These are phyloP conservation scores for Lepiota brunneoincarnata DNA, from an alignment of 768 basidiomycete genomes.

Conservation along the genomic window DNA sequence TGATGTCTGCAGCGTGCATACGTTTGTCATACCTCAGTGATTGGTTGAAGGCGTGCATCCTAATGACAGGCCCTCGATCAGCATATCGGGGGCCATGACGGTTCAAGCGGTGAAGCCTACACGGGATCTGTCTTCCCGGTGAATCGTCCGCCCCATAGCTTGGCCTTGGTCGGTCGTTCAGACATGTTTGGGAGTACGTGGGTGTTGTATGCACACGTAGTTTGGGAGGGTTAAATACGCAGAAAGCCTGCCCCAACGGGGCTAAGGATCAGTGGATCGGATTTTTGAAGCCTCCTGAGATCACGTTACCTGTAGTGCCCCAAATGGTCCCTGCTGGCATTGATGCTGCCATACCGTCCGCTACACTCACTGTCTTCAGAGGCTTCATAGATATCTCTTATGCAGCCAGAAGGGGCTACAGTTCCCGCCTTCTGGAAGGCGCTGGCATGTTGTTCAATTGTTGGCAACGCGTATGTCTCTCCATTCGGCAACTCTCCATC, in stretches of 20 bases:
- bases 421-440: conserved; percentile 14
- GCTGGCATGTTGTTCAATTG: conserved; percentile 50
- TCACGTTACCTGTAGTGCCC: conserved; percentile 8
- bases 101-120: conserved; percentile 36
- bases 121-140: conserved; percentile 87
- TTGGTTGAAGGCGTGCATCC: conserved; percentile 98
- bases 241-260: neutral
- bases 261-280: neutral
- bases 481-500: conserved; percentile 1
- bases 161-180: conserved; percentile 52
- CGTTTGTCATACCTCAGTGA: conserved; percentile 92
- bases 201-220: neutral
- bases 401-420: neutral
- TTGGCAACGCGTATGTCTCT: conserved; percentile 58
- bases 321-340: neutral
- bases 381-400: neutral
- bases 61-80: conserved; percentile 26
- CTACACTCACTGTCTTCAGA: no score
- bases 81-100: conserved; percentile 8
- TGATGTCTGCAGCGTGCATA: conserved; percentile 91
- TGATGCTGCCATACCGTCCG: neutral
- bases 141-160: conserved; percentile 88
- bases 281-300: neutral
- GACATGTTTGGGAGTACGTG: conserved; percentile 24
- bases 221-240: conserved; percentile 3